A percentile compares a stretch with the other conserved stretches of the same genome.
Conservation (phyloP, 768 basidiomycete genomes). For the Termitomyces sp. region DNA sequence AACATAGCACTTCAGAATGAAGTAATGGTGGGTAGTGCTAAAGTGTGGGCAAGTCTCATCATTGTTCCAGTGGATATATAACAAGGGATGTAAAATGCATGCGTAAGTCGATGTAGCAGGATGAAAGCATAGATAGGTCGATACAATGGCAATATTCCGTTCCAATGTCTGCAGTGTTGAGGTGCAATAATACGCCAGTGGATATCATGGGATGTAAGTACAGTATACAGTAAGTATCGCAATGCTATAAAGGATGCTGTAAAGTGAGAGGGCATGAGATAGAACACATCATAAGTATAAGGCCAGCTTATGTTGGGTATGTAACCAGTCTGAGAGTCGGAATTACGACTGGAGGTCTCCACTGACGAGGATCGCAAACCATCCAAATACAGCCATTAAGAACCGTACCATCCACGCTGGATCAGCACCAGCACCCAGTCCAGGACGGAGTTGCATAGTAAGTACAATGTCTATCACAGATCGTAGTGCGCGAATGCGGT, state of each 20-base stretch:
- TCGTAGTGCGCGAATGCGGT: conserved; percentile 20
- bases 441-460: conserved; percentile 73
- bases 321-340: not conserved
- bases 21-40: too few species aligned
- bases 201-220: not conserved
- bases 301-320: not conserved
- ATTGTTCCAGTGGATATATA: not conserved
- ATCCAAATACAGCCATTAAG: conserved; percentile 75
- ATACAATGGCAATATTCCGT: not conserved
- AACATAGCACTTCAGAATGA: too few species aligned
- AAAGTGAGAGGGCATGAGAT: not conserved
- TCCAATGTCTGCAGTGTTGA: not conserved
- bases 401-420: conserved; percentile 77
- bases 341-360: conserved; percentile 1
- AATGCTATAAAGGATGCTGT: not conserved
- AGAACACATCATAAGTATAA: not conserved
- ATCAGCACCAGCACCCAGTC: conserved; percentile 64
- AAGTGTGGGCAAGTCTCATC: too few species aligned
- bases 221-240: not conserved
- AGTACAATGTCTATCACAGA: conserved; percentile 62
- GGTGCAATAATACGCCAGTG: not conserved
- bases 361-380: conserved; percentile 56
- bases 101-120: not conserved
- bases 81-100: too few species aligned
- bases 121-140: not conserved